A percentile compares a stretch with the other conserved stretches of the same genome.
Conservation (phyloP, 1,139 yeast species). For the Geotrichum candidum region DNA sequence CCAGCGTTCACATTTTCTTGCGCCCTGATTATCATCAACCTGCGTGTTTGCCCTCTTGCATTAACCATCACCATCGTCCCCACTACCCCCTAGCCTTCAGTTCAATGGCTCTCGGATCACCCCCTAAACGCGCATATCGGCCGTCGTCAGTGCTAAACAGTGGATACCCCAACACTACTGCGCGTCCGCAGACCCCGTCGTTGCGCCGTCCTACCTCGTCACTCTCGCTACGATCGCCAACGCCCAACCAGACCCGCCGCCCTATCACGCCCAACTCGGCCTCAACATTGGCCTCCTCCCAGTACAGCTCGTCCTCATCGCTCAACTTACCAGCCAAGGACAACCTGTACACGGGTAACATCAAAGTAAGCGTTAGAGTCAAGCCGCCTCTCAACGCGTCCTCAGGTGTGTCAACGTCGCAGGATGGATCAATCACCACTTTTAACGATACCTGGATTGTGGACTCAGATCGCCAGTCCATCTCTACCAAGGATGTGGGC, state of each 20-base stretch:
- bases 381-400: constrained; percentile 26
- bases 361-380: constrained; percentile 35
- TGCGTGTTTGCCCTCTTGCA: background rate
- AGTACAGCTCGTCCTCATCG: background rate
- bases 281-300: constrained; percentile 1
- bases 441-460: constrained; percentile 26
- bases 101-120: constrained; percentile 8
- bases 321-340: background rate
- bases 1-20: background rate
- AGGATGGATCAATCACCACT: constrained; percentile 10
- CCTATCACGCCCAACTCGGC: constrained; percentile 23
- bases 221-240: constrained; percentile 28
- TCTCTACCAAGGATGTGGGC: constrained; percentile 33
- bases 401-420: constrained; percentile 4
- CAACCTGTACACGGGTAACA: constrained; percentile 31
- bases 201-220: constrained; percentile 29
- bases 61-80: background rate
- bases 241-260: constrained; percentile 23
- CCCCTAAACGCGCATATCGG: constrained; percentile 11
- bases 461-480: constrained; percentile 22
- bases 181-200: constrained; percentile 29
- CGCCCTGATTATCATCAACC: background rate
- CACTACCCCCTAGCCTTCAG: background rate
- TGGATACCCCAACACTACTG: constrained; percentile 12
- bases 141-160: constrained; percentile 7